These are phyloP conservation scores for Plantago lanceolata DNA, from an alignment of 305 asterid species.

Conservation along the genomic window DNA sequence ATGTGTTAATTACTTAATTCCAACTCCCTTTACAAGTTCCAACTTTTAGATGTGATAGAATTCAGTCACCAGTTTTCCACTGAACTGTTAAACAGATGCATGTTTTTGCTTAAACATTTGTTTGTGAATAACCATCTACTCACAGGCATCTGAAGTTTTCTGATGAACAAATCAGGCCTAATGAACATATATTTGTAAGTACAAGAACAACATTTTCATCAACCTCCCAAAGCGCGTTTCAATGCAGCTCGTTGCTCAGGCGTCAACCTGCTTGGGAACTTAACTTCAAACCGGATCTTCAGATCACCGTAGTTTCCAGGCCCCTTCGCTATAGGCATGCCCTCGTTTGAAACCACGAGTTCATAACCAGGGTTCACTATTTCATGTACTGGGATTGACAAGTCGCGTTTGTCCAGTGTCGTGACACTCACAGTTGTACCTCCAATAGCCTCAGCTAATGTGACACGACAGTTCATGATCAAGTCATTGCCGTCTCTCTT, in stretches of 20 bases:
- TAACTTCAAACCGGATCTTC: slow-evolving; percentile 60
- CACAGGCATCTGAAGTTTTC: not conserved
- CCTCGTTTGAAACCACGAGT: slow-evolving; percentile 54
- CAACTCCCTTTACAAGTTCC: not conserved
- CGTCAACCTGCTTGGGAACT: slow-evolving; percentile 58
- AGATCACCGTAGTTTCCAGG: slow-evolving; percentile 57
- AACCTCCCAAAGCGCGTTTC: slow-evolving; percentile 51
- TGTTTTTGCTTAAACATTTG: not conserved
- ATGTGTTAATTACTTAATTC: too few species aligned
- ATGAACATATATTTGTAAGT: not conserved
- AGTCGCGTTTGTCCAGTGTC: slow-evolving; percentile 47
- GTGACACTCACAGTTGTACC: slow-evolving; percentile 46
- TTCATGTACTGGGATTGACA: slow-evolving; percentile 53
- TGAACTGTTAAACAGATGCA: not conserved
- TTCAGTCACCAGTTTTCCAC: not conserved
- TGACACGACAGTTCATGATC: slow-evolving; percentile 34
- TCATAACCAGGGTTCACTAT: slow-evolving; percentile 65
- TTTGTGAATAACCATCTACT: not conserved
- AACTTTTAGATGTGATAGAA: not conserved
- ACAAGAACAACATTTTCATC: slow-evolving; percentile 2
- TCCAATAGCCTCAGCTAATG: slow-evolving; percentile 69
- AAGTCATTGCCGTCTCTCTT: slow-evolving; percentile 73
- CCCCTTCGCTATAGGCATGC: slow-evolving; percentile 72
- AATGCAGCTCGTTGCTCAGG: slow-evolving; percentile 59
- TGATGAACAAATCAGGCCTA: not conserved